Evolutionary conservation across 208 protist genomes (phyloP).

Genomic region (Polymyxa betae): DNA sequence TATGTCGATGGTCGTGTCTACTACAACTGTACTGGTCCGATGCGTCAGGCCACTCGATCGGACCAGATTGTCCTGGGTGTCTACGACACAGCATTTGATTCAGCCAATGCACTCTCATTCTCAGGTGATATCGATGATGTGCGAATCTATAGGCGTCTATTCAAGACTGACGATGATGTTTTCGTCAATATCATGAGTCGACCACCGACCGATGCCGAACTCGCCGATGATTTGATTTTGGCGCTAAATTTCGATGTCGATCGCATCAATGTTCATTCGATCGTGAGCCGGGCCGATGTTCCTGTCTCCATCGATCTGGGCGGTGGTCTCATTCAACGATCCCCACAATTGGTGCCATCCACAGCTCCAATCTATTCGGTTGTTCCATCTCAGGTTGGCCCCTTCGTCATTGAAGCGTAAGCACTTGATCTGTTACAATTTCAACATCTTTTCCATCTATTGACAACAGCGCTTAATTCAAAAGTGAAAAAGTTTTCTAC

Average conservation of each 20-base stretch:
- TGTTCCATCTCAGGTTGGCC: background rate
- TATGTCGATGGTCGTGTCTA: background rate
- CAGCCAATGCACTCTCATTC: background rate
- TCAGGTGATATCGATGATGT: background rate
- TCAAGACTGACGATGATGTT: background rate
- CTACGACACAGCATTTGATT: background rate
- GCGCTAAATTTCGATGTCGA: background rate
- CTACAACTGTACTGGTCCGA: background rate
- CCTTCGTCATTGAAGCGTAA: background rate
- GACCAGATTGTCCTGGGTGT: background rate
- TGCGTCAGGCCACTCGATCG: background rate
- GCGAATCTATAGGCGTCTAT: background rate
- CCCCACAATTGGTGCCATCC: background rate
- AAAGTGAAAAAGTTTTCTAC: no score
- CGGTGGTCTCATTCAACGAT: background rate
- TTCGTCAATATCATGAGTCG: background rate
- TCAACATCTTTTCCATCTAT: no score
- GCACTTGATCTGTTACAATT: background rate
- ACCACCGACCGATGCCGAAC: background rate
- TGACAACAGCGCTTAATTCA: no score
- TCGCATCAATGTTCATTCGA: background rate
- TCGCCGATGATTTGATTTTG: background rate
- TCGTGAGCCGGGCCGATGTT: background rate
- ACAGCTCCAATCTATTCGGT: background rate
- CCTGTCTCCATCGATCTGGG: background rate